These are phyloP conservation scores for Cucumis hystrix DNA, from an alignment of 306 rosid genomes.

Conservation along the genomic window DNA sequence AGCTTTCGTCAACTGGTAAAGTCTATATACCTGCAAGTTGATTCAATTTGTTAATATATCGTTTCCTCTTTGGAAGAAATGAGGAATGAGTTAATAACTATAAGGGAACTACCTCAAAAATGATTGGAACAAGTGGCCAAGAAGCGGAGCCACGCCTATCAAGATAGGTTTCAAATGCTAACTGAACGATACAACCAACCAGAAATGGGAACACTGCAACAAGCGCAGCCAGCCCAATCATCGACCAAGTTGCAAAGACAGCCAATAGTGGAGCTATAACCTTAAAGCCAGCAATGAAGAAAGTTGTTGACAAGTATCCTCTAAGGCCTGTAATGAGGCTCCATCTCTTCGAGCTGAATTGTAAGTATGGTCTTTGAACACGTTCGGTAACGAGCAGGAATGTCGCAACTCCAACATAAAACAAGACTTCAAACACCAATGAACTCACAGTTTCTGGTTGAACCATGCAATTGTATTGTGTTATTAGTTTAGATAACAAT, in stretches of 20 bases:
- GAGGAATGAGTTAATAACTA: background rate
- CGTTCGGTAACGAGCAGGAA: slow-evolving; percentile 54
- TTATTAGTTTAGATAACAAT: background rate
- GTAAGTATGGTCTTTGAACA: slow-evolving; percentile 82
- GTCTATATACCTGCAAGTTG: slow-evolving; percentile 48
- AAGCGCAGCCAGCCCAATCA: slow-evolving; percentile 38
- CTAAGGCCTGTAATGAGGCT: slow-evolving; percentile 84
- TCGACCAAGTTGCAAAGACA: slow-evolving; percentile 43
- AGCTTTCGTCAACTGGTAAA: slow-evolving; percentile 74
- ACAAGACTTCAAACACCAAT: slow-evolving; percentile 37
- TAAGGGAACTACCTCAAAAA: slow-evolving; percentile 45
- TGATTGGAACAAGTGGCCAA: slow-evolving; percentile 78
- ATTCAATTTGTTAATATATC: slow-evolving; percentile 3
- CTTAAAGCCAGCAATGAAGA: slow-evolving; percentile 56
- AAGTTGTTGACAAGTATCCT: slow-evolving; percentile 60
- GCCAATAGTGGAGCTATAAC: slow-evolving; percentile 45
- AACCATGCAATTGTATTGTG: background rate
- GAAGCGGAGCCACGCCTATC: slow-evolving; percentile 46
- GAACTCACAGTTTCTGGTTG: slow-evolving; percentile 52
- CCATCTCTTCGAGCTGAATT: slow-evolving; percentile 88
- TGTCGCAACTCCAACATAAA: slow-evolving; percentile 56
- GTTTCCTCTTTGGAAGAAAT: background rate
- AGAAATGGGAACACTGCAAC: slow-evolving; percentile 56
- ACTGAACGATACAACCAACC: slow-evolving; percentile 45
- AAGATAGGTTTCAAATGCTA: slow-evolving; percentile 41